Evolutionary conservation across 768 basidiomycete species (phyloP), one percentile per base, ranked within the genome.

Genomic region (Boletus pseudopeckii): DNA sequence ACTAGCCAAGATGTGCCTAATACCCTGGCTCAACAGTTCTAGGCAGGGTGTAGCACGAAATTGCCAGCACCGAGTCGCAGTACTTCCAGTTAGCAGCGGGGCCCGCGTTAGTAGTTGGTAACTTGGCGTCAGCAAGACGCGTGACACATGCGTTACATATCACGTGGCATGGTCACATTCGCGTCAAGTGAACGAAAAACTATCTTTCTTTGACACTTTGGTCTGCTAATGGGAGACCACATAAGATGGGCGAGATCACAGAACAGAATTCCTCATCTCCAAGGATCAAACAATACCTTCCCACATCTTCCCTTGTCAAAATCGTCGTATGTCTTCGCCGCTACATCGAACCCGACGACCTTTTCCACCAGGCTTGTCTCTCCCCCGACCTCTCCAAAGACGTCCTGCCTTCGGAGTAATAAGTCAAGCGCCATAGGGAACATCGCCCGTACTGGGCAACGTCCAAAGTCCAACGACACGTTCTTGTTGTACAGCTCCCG

Each of bases 381-480:
- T 30, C 77, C 72, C 5, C 89, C 88, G 0, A 90, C 77, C n/a
- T 74, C 72, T n/a, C 85, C 87, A 56, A 92, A 86, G 1, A 90
- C 75, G 60, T 89, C 86, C 63, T 85, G 86, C 32, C 85, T 74
- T 61, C 83, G 82, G 42, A 86, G 74, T 30, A 92, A 70, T 28
- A 92, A 67, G 59, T 84, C 84, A 38, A 88, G 77, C 2, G 88
- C 90, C 52, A 80, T 68, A 10, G 85, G 85, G 60, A 91, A 84
- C 80, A 90, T 82, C 1, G 88, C 82, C 14, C 86, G 81, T 5
- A 88, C 88, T 15, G 88, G 90, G 59, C 89, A 91, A 9, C 89
- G 81, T 9, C 90, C 90, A 64, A 91, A 92, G 61, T 89, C 85
- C 24, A 90, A 74, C 1, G 85, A 87, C 7, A 90, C 78, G 66